Evolutionary conservation across 805 yeast species (phyloP), one percentile per base, ranked within the genome.

Genomic region (Debaryomyces prosopidis): DNA sequence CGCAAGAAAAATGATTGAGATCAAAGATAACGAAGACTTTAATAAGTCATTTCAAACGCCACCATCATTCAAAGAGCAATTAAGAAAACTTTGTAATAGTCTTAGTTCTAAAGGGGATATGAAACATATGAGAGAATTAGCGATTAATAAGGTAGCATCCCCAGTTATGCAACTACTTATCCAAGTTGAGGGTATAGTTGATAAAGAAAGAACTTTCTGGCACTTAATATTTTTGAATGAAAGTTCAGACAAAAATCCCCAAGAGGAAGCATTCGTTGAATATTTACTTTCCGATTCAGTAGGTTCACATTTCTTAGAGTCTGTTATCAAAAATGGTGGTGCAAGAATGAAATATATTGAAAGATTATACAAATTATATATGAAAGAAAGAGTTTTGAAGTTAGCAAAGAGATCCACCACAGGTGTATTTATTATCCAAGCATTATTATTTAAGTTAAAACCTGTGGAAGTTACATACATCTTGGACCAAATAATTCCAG

Each of bases 1-100:
- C 65, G 97, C 97, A 5, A 82, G 98, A 63, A 90, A 90, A 62
- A 88, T 89, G 96, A 88, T 89, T 57, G 94, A 87, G 54, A 84
- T 89, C 37, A 83, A 84, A 56, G 96, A 88, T 62, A 84, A 77
- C 49, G 85, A 83, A 12, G 90, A 85, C 52, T 85, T 83, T 57
- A 76, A 81, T 57, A 73, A 78, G 46, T 69, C 84, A 0, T 87
- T 80, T 60, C 87, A 82, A 65, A 81, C 81, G 1, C 96, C 96
- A 7, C 60, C 71, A 7, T 72, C 87, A 0, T 88, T 88, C 62
- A 85, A 82, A 52, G 72, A 71, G 7, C 81, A 84, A 50, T 66
- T 89, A 43, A 73, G 71, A 40, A 77, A 76, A 15, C 50, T 85
- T 10, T 59, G 86, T 28, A 60, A 69, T 8, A 49, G 61, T 5